Evolutionary conservation across 2,329 filamentous ascomycete genomes (phyloP), one percentile per base, ranked within the genome.

Genomic region (Aspergillus jensenii): DNA sequence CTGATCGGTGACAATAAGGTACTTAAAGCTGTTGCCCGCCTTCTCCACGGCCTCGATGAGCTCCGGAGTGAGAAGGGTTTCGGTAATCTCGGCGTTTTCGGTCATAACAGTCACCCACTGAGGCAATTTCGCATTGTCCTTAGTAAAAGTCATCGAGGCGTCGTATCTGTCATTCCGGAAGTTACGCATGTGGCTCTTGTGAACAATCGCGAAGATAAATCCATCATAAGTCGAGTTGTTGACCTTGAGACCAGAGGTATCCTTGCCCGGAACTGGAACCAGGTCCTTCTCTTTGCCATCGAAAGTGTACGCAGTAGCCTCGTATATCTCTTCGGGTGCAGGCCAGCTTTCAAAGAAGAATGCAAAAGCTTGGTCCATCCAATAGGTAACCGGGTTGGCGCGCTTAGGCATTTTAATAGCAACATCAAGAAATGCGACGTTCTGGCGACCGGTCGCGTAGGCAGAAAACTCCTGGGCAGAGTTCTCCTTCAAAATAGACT

Each of bases 121-220:
- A 35, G 95, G 93, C 35, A 99, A 86, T 81, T 96, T 97, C 55
- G 89, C 73, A 77, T 93, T 86, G 70, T 99, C 95, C 83, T 96
- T 96, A 72, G 93, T 97, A 64, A 87, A 87, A 43, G 95, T 97
- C 66, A 99, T 84, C 53, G 91, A 96, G 55, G 97, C 81, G 74
- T 99, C 95, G 78, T 97, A 99, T 67, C 95, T 90, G 62, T 96
- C 91, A 48, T 96, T 90, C 61, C 95, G 89, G 67, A 96, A 84
- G 68, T 86, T 82, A 80, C 90, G 91, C 93, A 99, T 98, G 73
- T 84, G 79, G 68, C 92, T 88, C 85, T 99, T 99, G 84, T 98
- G 91, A 62, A 98, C 93, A 65, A 99, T 77, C 50, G 92, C 93
- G 85, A 90, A 98, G 63, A 99, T 93, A 69, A 98, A 99, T 45